Conservation (phyloP, 495 filamentous ascomycete species). For the Aspergillus carlsbadensis region DNA sequence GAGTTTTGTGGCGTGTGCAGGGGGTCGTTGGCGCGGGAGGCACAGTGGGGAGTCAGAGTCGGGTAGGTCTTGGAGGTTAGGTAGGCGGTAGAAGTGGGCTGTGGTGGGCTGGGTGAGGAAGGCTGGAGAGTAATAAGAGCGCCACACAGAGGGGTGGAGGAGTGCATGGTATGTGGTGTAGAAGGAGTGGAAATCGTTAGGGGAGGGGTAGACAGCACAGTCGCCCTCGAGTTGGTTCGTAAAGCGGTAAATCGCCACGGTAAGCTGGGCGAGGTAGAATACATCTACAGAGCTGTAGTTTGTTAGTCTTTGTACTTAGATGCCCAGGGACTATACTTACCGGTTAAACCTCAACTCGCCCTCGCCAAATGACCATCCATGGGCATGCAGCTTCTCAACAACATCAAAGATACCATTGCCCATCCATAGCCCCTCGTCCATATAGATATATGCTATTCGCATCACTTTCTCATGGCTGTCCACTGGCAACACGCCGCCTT, state of each 20-base stretch:
- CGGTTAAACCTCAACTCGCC: constrained; percentile 26
- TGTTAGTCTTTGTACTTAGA: constrained; percentile 3
- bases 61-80: constrained; percentile 27
- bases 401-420: constrained; percentile 20
- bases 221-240: constrained; percentile 23
- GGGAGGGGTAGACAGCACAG: constrained; percentile 16
- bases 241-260: constrained; percentile 25
- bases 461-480: constrained; percentile 21
- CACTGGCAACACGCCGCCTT: constrained; percentile 19
- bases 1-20: constrained; percentile 18
- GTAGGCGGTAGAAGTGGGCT: constrained; percentile 25
- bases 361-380: constrained; percentile 24
- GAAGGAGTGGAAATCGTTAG: neutral
- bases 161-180: constrained; percentile 7
- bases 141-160: constrained; percentile 23
- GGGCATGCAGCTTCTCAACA: constrained; percentile 24
- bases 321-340: too few relatives aligned
- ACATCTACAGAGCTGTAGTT: constrained; percentile 25
- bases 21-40: constrained; percentile 12
- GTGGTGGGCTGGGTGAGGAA: constrained; percentile 23
- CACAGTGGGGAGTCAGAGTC: constrained; percentile 21
- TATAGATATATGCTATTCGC: constrained; percentile 23
- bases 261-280: constrained; percentile 26
- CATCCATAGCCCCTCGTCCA: constrained; percentile 20
- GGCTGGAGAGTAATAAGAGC: constrained; percentile 20